Percentiles rank a stretch among this genome's conserved stretches.
Evolutionary conservation across 345 rosid species (phyloP).

Genomic region (Eucalyptus sp.): DNA sequence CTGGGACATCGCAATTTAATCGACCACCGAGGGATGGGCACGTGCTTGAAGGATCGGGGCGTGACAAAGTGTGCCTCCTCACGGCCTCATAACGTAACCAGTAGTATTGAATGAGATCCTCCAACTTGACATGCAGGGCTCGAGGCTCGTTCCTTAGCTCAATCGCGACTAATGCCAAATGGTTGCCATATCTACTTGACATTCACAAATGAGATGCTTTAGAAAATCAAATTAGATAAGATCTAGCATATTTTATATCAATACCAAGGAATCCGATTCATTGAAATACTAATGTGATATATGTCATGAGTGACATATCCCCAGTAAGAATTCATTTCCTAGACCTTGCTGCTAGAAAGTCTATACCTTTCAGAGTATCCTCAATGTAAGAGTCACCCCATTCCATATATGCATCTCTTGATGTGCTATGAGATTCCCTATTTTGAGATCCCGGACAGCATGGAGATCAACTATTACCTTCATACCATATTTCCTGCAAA

Average conservation of each 20-base stretch:
- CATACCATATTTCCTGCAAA: slow-evolving; percentile 3
- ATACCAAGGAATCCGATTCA: not conserved
- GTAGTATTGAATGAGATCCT: slow-evolving; percentile 9
- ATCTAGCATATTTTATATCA: not conserved
- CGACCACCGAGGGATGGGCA: too few species aligned
- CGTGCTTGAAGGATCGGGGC: too few species aligned
- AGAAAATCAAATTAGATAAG: not conserved
- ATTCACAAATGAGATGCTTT: not conserved
- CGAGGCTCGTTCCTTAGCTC: slow-evolving; percentile 23
- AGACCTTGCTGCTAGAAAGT: slow-evolving; percentile 16
- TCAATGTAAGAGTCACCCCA: slow-evolving; percentile 20
- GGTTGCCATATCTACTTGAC: not conserved
- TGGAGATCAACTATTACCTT: not conserved
- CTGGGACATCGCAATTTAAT: not conserved
- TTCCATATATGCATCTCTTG: slow-evolving; percentile 23
- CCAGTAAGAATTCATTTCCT: not conserved
- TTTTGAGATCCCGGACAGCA: slow-evolving; percentile 13
- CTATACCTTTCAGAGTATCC: slow-evolving; percentile 18
- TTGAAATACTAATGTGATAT: not conserved
- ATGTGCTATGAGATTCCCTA: slow-evolving; percentile 5
- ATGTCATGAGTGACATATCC: not conserved
- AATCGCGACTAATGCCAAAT: not conserved
- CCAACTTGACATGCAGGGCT: not conserved
- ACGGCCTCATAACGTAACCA: slow-evolving; percentile 16
- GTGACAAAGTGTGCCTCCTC: slow-evolving; percentile 5